phyloP scores from a whole-genome alignment of 2,329 filamentous ascomycete species.

The Metarhizium humberi region DNA sequence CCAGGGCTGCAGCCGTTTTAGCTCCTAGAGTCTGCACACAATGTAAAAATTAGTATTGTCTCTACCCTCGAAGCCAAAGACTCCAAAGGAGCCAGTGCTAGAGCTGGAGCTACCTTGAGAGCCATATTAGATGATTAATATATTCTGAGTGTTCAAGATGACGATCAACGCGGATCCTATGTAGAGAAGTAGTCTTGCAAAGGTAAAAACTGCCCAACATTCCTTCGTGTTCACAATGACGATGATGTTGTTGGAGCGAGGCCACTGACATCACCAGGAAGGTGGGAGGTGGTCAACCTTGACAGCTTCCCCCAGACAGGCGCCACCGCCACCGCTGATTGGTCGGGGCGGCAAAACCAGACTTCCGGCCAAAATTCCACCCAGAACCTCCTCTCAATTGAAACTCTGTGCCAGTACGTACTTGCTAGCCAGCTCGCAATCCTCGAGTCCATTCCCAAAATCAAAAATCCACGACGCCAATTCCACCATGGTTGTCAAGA shows the following conservation, averaged over 20 bases:
- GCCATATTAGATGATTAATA: neutral
- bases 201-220: neutral
- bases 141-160: neutral
- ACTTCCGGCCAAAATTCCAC: constrained; percentile 17
- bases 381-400: neutral
- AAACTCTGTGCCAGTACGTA: neutral
- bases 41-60: neutral
- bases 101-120: neutral
- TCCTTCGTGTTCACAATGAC: neutral
- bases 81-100: neutral
- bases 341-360: constrained; percentile 27
- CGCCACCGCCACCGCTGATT: constrained; percentile 3
- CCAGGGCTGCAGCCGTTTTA: constrained; percentile 79
- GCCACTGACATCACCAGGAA: constrained; percentile 6
- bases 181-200: neutral
- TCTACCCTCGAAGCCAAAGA: neutral
- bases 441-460: neutral
- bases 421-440: neutral
- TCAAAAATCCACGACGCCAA: neutral
- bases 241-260: neutral
- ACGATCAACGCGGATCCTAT: neutral
- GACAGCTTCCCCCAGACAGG: neutral
- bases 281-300: neutral
- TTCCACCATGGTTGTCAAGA: constrained; percentile 73
- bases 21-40: constrained; percentile 67